Base-by-base conservation (phyloP, 768 basidiomycete genomes). In the Mycena leptocephala region DNA sequence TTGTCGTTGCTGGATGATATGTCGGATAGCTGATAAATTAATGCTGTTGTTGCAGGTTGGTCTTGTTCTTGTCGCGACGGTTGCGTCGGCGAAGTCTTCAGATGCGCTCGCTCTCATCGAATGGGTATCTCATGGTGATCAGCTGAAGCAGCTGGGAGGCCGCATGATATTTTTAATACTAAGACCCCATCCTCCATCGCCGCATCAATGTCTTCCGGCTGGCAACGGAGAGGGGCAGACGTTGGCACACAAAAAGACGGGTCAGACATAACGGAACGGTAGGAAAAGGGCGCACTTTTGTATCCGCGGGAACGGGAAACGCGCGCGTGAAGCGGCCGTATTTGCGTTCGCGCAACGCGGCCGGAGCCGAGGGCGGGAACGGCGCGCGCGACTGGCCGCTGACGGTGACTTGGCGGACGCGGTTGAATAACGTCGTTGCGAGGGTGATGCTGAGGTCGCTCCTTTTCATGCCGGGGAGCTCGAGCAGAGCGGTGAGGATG, bases 381-480 rank as follows among this genome's bases (percentile, higher is more conserved):
- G 83, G 83, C 14, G 92, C 85, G 43, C 83, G 78, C 59, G 83
- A 85, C 78, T 83, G 80, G 46, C 93, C 94, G 26, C 85, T 82
- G 68, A 95, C 87, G 62, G 87, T 89, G 78, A 95, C 85, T 79
- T 93, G 92, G 80, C 88, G 92, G 76, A 91, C 88, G 75, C 91
- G 88, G 77, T 91, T 95, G 86, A 91, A 90, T 70, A 87, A 82
- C 80, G 92, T 92, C 75, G 90, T 92, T 63, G 90, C 89, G 70
- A 95, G 88, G 63, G 87, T 88, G 84, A 95, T 87, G 74, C 84
- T 89, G 66, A 95, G 79, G 79, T 94, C 91, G 76, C 82, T 82
- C 76, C 87, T 90, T 80, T 88, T 89, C 81, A 94, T 86, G 53
- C 94, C 94, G 5, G 94, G 94, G 35, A 95, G 86, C 83, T 95